These are phyloP conservation scores for Pichia sp. DNA, from an alignment of 1,139 yeast genomes.

Conservation along the genomic window DNA sequence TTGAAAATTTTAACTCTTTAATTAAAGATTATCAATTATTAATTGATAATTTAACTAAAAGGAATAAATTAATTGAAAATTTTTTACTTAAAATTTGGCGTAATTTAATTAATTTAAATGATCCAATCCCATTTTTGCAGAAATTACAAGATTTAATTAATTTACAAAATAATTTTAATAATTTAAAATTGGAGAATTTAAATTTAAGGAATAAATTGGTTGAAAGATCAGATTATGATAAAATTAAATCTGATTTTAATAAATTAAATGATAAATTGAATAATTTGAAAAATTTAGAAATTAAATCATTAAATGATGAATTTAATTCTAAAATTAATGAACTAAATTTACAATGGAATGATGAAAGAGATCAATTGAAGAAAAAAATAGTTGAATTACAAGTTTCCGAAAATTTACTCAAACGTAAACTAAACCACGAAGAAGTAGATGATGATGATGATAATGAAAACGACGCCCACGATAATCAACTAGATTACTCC, in stretches of 20 bases:
- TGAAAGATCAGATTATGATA: slow-evolving; percentile 71
- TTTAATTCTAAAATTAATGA: slow-evolving; percentile 52
- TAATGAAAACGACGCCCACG: slow-evolving; percentile 5
- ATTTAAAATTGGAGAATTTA: slow-evolving; percentile 47
- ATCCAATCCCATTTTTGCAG: slow-evolving; percentile 77
- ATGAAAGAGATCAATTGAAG: slow-evolving; percentile 41
- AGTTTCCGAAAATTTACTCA: slow-evolving; percentile 48
- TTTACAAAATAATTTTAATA: slow-evolving; percentile 40
- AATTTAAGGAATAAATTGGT: slow-evolving; percentile 54
- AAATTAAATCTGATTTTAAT: slow-evolving; percentile 53
- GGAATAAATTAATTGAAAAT: slow-evolving; percentile 68
- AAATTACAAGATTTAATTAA: slow-evolving; percentile 63
- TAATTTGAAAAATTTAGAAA: slow-evolving; percentile 23
- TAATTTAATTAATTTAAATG: slow-evolving; percentile 82
- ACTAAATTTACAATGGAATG: slow-evolving; percentile 52
- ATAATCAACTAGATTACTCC: not conserved
- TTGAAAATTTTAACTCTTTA: slow-evolving; percentile 56
- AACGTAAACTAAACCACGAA: slow-evolving; percentile 41
- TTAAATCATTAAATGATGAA: slow-evolving; percentile 56
- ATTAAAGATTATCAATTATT: slow-evolving; percentile 83
- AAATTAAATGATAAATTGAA: slow-evolving; percentile 40
- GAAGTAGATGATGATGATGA: slow-evolving; percentile 48
- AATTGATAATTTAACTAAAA: slow-evolving; percentile 72
- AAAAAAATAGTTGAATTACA: slow-evolving; percentile 47
- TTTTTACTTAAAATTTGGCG: slow-evolving; percentile 70